Evolutionary conservation across 805 yeast species (phyloP).

Genomic region (Nakazawaea wickerhamii): DNA sequence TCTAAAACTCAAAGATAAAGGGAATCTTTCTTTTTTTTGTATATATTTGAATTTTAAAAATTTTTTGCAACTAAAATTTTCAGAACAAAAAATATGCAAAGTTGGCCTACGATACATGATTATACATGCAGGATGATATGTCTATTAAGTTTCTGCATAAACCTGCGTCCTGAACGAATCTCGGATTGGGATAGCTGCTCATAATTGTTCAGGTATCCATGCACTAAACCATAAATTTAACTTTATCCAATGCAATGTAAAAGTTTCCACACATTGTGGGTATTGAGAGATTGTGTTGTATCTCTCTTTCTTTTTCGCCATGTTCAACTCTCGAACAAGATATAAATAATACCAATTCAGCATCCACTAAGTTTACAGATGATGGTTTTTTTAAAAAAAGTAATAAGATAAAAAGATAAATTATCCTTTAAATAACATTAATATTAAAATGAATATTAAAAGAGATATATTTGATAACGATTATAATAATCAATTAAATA

Average conservation of each 20-base stretch:
- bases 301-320: not conserved
- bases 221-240: no score
- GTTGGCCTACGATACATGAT: no score
- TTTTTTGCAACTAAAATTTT: not conserved
- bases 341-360: constrained; percentile 1
- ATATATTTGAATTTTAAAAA: not conserved
- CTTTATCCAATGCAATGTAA: not conserved
- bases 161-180: not conserved
- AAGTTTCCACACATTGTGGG: not conserved
- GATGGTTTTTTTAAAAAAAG: not conserved
- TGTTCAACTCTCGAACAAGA: not conserved
- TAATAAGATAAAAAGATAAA: not conserved
- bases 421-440: no score
- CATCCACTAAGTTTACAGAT: not conserved
- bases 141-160: not conserved
- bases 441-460: no score
- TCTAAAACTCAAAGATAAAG: no score
- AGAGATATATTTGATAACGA: no score
- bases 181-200: not conserved
- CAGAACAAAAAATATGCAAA: no score
- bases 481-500: no score
- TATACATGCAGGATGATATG: not conserved
- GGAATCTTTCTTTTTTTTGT: no score
- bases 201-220: no score
- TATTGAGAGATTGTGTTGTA: not conserved